A percentile compares a stretch with the other conserved stretches of the same genome.
Conservation (phyloP, 2,329 filamentous ascomycete genomes). For the Lanzia echinophila region DNA sequence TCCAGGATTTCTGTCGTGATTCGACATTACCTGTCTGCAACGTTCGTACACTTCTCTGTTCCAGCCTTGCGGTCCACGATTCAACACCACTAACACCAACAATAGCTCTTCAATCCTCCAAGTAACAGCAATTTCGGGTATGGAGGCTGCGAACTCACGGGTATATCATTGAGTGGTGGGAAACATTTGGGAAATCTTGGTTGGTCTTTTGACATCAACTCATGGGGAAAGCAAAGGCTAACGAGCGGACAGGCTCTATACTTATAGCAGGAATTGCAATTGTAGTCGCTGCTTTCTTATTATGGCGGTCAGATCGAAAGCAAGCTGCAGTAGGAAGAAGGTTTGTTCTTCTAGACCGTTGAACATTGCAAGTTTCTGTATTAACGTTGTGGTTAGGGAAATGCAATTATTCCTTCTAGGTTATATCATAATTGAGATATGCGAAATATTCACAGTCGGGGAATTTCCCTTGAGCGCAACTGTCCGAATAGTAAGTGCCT, state of each 20-base stretch:
- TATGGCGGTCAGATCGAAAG: conserved; percentile 81
- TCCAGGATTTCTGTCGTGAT: conserved; percentile 73
- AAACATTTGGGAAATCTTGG: conserved; percentile 75
- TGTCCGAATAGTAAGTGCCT: conserved; percentile 61
- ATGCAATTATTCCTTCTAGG: conserved; percentile 90
- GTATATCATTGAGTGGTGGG: conserved; percentile 63
- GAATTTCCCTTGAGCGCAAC: conserved; percentile 69
- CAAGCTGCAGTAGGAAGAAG: conserved; percentile 88
- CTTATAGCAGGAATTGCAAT: conserved; percentile 75
- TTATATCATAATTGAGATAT: conserved; percentile 83
- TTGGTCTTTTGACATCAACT: conserved; percentile 36
- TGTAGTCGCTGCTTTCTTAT: conserved; percentile 54
- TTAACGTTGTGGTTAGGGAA: conserved; percentile 52
- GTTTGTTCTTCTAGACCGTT: conserved; percentile 39
- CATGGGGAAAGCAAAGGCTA: conserved; percentile 19
- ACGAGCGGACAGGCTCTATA: conserved; percentile 64
- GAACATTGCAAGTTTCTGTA: not conserved
- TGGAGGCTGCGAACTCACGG: conserved; percentile 66
- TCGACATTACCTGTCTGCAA: conserved; percentile 80
- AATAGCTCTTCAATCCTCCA: conserved; percentile 54
- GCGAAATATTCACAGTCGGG: conserved; percentile 94
- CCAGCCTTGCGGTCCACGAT: conserved; percentile 2
- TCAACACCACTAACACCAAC: conserved; percentile 13
- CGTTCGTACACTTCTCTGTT: conserved; percentile 45
- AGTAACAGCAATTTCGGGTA: conserved; percentile 22